phyloP scores from a whole-genome alignment of 805 yeast genomes.

The Monosporozyma unispora region DNA sequence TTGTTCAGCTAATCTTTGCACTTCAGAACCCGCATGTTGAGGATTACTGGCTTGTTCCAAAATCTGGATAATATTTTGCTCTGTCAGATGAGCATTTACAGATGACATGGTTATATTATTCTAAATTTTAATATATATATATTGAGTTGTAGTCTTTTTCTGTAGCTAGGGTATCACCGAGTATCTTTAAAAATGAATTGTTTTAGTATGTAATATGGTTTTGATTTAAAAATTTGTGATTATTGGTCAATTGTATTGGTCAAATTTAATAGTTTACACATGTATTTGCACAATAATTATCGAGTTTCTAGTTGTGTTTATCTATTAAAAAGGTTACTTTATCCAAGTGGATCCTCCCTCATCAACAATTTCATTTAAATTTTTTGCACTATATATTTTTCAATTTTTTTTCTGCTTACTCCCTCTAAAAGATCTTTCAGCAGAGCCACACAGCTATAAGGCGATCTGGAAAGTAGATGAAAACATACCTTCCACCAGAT shows the following conservation, averaged over 20 bases:
- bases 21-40: slow-evolving; percentile 36
- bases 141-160: neutral
- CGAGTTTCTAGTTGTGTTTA: neutral
- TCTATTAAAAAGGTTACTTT: neutral
- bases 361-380: neutral
- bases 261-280: neutral
- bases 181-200: neutral
- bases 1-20: slow-evolving; percentile 57
- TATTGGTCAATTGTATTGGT: neutral
- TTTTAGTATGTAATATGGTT: neutral
- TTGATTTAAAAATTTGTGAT: neutral
- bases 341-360: neutral
- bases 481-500: neutral
- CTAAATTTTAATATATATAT: neutral
- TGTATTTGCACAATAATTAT: neutral
- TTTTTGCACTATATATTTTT: neutral
- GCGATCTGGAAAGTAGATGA: neutral
- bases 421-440: neutral
- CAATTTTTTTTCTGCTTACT: neutral
- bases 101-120: neutral
- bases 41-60: slow-evolving; percentile 44
- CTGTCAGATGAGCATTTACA: slow-evolving; percentile 13
- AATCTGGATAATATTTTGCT: slow-evolving; percentile 29
- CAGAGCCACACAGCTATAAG: neutral
- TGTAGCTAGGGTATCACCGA: neutral